These are phyloP conservation scores for Lachnellula hyalina DNA, from an alignment of 2,329 filamentous ascomycete species.

Conservation along the genomic window DNA sequence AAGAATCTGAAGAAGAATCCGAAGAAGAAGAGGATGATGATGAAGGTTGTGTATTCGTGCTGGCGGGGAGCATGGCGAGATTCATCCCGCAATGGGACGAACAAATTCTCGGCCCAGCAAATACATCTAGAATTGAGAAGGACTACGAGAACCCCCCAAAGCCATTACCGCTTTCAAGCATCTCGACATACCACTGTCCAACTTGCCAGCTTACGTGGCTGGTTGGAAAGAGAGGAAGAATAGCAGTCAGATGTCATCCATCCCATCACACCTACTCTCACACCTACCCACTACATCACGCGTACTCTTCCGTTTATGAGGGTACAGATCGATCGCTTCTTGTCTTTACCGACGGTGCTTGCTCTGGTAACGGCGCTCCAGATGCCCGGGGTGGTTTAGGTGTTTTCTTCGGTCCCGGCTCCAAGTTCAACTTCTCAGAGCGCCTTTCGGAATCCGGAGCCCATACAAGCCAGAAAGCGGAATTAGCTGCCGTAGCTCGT, in stretches of 20 bases:
- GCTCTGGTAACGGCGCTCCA: constrained; percentile 5
- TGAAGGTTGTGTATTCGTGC: background rate
- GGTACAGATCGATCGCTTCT: constrained; percentile 6
- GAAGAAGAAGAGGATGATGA: background rate
- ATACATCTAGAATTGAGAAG: background rate
- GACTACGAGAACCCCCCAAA: constrained; percentile 2
- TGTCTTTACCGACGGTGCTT: constrained; percentile 11
- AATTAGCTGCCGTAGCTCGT: constrained; percentile 5
- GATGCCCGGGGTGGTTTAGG: constrained; percentile 4
- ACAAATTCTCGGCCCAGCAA: background rate
- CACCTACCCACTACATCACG: too few relatives aligned
- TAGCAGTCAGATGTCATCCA: constrained; percentile 5
- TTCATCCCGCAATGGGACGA: constrained; percentile 2
- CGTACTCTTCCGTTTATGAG: background rate
- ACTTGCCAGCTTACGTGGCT: constrained; percentile 10
- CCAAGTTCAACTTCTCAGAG: constrained; percentile 5
- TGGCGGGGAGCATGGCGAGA: background rate
- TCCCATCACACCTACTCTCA: constrained; percentile 7
- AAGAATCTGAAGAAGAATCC: too few relatives aligned
- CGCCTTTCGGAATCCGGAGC: background rate
- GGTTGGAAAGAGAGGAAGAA: constrained; percentile 6
- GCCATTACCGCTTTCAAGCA: constrained; percentile 2
- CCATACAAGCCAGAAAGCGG: constrained; percentile 8
- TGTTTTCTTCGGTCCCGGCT: constrained; percentile 7
- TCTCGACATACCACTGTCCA: constrained; percentile 4